Conservation (phyloP, 1,139 yeast species). For the Yamadazyma friedrichii region DNA sequence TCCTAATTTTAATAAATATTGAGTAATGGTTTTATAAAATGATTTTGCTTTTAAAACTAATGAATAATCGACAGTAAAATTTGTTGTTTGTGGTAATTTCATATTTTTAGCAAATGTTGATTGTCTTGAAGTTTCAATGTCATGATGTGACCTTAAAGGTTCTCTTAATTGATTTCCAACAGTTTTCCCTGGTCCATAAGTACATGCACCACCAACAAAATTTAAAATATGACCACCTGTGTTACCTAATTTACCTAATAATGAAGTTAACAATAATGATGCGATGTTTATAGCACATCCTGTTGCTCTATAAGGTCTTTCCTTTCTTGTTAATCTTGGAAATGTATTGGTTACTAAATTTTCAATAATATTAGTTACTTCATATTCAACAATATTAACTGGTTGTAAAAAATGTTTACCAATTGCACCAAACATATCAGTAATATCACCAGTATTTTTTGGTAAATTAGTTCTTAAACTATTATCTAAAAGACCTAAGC, state of each 20-base stretch:
- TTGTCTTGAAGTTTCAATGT: conserved; percentile 44
- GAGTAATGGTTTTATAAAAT: conserved; percentile 47
- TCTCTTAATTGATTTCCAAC: conserved; percentile 49
- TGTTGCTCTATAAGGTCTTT: conserved; percentile 58
- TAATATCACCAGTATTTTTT: conserved; percentile 9
- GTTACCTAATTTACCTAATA: conserved; percentile 36
- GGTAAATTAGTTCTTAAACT: conserved; percentile 7
- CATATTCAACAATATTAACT: conserved; percentile 54
- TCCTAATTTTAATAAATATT: conserved; percentile 40
- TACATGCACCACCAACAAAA: conserved; percentile 60
- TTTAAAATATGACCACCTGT: conserved; percentile 62
- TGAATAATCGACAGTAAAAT: conserved; percentile 26
- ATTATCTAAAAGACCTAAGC: conserved; percentile 49
- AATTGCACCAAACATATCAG: conserved; percentile 22
- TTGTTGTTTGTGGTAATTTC: conserved; percentile 28
- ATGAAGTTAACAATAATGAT: conserved; percentile 44
- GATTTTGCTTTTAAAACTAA: conserved; percentile 33
- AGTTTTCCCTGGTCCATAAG: conserved; percentile 55
- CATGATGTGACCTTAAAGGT: conserved; percentile 60
- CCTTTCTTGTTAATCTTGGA: conserved; percentile 41
- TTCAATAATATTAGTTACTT: conserved; percentile 53
- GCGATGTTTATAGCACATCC: conserved; percentile 71
- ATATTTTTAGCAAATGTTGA: conserved; percentile 22
- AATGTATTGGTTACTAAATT: conserved; percentile 53
- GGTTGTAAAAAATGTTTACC: conserved; percentile 47